A percentile compares a stretch with the other conserved stretches of the same genome.
Conservation (phyloP, 73 alveolate genomes). For the Paramecium sexaurelia region DNA sequence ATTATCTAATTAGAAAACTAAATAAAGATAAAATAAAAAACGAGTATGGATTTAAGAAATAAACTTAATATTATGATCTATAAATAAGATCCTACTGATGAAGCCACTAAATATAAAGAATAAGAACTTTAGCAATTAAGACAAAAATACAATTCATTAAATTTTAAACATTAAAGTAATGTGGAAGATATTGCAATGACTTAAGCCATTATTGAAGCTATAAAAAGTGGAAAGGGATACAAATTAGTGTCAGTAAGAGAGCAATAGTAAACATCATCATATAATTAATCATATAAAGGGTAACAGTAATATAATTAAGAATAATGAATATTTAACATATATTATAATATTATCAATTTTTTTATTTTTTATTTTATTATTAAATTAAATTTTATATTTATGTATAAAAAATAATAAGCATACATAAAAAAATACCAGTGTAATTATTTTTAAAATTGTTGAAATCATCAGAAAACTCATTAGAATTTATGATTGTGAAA, state of each 20-base stretch:
- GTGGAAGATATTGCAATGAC: constrained; percentile 34
- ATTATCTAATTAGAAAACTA: not conserved
- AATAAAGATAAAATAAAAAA: not conserved
- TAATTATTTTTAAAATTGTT: not conserved
- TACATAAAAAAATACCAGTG: not conserved
- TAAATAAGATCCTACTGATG: not conserved
- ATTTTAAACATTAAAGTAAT: not conserved
- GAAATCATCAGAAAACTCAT: not conserved
- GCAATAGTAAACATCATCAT: not conserved
- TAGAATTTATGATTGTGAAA: not conserved
- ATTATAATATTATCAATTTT: not conserved
- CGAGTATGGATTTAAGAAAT: not conserved
- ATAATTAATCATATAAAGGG: not conserved
- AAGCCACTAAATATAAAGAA: not conserved
- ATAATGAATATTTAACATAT: not conserved
- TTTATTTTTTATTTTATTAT: not conserved
- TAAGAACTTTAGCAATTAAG: not conserved
- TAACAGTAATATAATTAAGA: not conserved
- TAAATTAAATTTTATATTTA: not conserved
- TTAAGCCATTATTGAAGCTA: not conserved
- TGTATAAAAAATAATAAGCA: not conserved
- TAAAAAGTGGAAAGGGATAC: constrained; percentile 12
- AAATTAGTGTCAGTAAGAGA: not conserved
- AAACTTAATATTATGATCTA: not conserved
- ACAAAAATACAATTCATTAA: not conserved